Evolutionary conservation across 495 filamentous ascomycete genomes (phyloP), one percentile per base, ranked within the genome.

Genomic region (Achaetomiella virescens): DNA sequence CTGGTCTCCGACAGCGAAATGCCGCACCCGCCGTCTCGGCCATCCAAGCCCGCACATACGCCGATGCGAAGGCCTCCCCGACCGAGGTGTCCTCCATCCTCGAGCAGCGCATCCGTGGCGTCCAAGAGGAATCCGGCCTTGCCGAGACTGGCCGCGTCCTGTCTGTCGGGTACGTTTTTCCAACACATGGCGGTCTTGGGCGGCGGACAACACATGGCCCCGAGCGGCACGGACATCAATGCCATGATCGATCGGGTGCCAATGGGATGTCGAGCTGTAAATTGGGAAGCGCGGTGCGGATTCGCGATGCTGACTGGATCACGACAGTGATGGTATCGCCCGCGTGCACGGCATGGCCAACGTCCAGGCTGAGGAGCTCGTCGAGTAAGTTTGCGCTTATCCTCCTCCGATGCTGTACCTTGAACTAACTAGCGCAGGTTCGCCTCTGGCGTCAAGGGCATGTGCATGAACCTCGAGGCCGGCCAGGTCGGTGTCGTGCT

Each of bases 401-500:
- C 21, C 52, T 37, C 24, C 54, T 5, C 10, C 31, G 48, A 22
- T 41, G 15, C 18, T 57, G 17, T 44, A 48, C 52, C 52, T 52
- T 31, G 3, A 17, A 29, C 65, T 66, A 62, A 72, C 49, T 5
- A 25, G 40, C 55, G 60, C 57, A 96, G 93, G 83, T 98, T 98
- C 82, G 90, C 93, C 67, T 98, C 93, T 63, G 93, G 93, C 75
- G 93, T 98, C 72, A 97, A 97, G 85, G 93, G 93, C 75, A 98
- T 98, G 93, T 97, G 95, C 88, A 96, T 98, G 91, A 98, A 98
- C 86, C 83, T 98, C 74, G 93, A 98, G 80, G 93, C 93, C 75
- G 93, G 93, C 75, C 95, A 97, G 79, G 93, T 98, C 77, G 93
- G 93, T 96, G 93, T 98, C 65, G 93, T 98, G 84, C 85, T 98